Evolutionary conservation across 192 early-diverging fungal species (phyloP).

Genomic region (Thamnidium elegans): DNA sequence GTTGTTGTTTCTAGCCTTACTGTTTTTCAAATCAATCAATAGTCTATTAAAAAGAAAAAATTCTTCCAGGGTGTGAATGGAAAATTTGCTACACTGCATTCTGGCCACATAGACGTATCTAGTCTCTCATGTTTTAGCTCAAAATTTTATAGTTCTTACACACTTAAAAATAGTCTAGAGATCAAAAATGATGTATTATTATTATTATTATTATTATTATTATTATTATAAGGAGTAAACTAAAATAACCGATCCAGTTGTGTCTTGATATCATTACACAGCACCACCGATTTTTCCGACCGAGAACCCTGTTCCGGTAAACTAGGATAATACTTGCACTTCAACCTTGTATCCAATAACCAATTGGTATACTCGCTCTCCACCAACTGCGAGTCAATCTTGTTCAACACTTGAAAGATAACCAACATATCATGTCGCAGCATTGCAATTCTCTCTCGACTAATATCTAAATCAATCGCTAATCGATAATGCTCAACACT

Average conservation of each 20-base stretch:
- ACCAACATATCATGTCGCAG: constrained; percentile 48
- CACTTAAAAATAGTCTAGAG: too few species aligned
- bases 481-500: constrained; percentile 38
- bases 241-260: constrained; percentile 13
- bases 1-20: too few species aligned
- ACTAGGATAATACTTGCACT: constrained; percentile 23
- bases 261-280: constrained; percentile 8
- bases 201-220: too few species aligned
- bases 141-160: too few species aligned
- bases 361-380: constrained; percentile 55
- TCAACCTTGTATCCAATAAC: constrained; percentile 45
- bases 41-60: too few species aligned
- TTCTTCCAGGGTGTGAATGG: too few species aligned
- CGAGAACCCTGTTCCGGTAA: not conserved
- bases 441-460: constrained; percentile 45
- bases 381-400: constrained; percentile 40
- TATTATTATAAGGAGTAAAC: not conserved
- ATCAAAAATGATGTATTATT: too few species aligned
- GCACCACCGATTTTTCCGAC: not conserved
- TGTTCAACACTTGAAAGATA: constrained; percentile 46
- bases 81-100: too few species aligned
- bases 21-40: too few species aligned
- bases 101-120: too few species aligned
- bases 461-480: constrained; percentile 39
- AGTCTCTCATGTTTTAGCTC: too few species aligned